Percentiles rank a stretch among this genome's conserved stretches.
These are phyloP conservation scores for Cercospora zeina DNA, from an alignment of 2,329 filamentous ascomycete genomes.

Conservation along the genomic window DNA sequence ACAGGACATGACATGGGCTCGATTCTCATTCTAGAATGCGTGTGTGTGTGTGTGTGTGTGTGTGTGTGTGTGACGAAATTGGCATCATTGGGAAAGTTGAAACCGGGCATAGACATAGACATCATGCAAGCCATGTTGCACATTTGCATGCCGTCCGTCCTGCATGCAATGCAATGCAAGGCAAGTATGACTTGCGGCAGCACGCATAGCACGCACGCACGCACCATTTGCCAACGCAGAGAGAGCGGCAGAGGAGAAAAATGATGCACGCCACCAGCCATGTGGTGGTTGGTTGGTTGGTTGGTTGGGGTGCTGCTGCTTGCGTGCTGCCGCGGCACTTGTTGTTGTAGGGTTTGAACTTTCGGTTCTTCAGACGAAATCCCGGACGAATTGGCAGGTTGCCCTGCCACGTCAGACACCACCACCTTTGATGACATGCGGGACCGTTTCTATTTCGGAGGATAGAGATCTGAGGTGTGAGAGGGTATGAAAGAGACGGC, in stretches of 20 bases:
- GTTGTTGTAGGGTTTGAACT: background rate
- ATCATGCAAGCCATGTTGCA: too few relatives aligned
- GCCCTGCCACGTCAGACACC: slow-evolving; percentile 14
- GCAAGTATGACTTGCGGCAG: slow-evolving; percentile 7
- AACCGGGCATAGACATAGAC: too few relatives aligned
- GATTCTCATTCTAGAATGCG: background rate
- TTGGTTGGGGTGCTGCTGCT: too few relatives aligned
- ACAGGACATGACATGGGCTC: background rate
- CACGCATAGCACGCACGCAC: background rate
- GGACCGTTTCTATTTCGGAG: background rate
- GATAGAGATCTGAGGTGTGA: background rate
- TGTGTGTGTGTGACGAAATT: background rate
- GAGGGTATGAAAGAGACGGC: background rate
- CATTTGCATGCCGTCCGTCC: background rate
- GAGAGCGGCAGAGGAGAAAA: background rate
- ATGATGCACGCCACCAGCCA: background rate
- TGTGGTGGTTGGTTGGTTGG: too few relatives aligned
- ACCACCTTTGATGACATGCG: background rate
- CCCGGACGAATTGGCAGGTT: background rate
- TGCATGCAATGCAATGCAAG: background rate
- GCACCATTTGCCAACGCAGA: background rate
- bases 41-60: background rate
- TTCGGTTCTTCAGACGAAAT: background rate
- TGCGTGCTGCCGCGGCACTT: background rate
- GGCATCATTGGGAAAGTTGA: too few relatives aligned